These are phyloP conservation scores for Odonthalia washingtoniensis DNA, from an alignment of 31 red algal genomes.

Conservation along the genomic window DNA sequence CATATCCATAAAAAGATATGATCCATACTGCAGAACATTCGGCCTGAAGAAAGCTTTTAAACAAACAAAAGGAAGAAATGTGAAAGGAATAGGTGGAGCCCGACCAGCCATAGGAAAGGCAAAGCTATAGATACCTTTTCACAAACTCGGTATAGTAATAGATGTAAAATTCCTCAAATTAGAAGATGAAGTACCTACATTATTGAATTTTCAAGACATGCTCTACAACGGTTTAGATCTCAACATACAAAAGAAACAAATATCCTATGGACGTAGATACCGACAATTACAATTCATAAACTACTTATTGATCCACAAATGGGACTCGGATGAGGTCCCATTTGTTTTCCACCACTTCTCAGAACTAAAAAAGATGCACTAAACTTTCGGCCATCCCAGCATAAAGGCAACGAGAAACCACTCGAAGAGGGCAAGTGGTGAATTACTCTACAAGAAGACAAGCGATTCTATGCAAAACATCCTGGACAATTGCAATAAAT, in stretches of 20 bases:
- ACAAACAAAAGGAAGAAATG: neutral
- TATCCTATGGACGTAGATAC: too few relatives aligned
- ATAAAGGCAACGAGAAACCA: neutral
- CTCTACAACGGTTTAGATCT: too few relatives aligned
- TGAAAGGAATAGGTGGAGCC: neutral
- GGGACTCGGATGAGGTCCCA: neutral
- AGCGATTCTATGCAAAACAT: neutral
- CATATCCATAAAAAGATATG: neutral
- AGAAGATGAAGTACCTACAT: too few relatives aligned
- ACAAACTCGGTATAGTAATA: conserved; percentile 7
- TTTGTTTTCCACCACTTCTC: conserved; percentile 4
- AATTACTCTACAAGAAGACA: neutral
- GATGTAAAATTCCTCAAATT: conserved; percentile 24
- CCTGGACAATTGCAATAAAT: neutral
- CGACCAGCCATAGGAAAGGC: neutral
- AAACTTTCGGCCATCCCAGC: conserved; percentile 14
- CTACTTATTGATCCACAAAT: too few relatives aligned
- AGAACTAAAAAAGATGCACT: neutral
- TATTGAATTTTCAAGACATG: too few relatives aligned
- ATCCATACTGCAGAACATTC: too few relatives aligned
- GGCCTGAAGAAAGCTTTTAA: neutral
- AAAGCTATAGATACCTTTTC: conserved; percentile 23
- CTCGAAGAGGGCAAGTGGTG: neutral
- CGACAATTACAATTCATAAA: too few relatives aligned
- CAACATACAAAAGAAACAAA: too few relatives aligned